Percentiles rank a stretch among this genome's conserved stretches.
phyloP scores from a whole-genome alignment of 1,139 yeast genomes.

The Magnusiomyces fungicola region DNA sequence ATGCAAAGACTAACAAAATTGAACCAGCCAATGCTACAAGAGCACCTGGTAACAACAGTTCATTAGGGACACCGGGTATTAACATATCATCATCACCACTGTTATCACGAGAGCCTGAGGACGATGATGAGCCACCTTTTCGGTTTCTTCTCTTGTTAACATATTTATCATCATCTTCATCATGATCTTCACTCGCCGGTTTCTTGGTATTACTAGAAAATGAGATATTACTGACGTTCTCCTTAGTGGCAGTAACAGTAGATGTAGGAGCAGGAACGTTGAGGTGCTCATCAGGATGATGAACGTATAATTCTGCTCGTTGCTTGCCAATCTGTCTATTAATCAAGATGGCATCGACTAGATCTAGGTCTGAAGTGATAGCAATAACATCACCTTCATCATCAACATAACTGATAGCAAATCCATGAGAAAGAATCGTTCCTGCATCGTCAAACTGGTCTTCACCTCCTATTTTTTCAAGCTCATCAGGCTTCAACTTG shows the following conservation, averaged over 20 bases:
- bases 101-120: conserved; percentile 17
- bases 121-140: conserved; percentile 17
- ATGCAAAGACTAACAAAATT: conserved; percentile 45
- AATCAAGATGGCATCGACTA: conserved; percentile 60
- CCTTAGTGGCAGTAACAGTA: conserved; percentile 9
- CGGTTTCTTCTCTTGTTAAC: conserved; percentile 7
- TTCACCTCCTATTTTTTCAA: conserved; percentile 38
- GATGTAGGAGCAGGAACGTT: conserved; percentile 16
- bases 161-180: conserved; percentile 6
- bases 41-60: conserved; percentile 55
- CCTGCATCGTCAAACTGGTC: conserved; percentile 28
- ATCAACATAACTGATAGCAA: conserved; percentile 71
- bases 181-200: background rate
- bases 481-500: conserved; percentile 39
- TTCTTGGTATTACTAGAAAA: background rate
- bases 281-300: conserved; percentile 52
- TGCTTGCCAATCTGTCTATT: conserved; percentile 44
- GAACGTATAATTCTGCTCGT: conserved; percentile 67
- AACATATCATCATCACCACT: conserved; percentile 26
- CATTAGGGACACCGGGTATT: conserved; percentile 54
- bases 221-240: background rate
- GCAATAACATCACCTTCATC: conserved; percentile 83
- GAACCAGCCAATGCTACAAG: conserved; percentile 57
- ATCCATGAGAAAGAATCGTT: conserved; percentile 31
- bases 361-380: conserved; percentile 66